Conservation (phyloP, 192 early-diverging fungal species). For the Rhizophagus clarus region DNA sequence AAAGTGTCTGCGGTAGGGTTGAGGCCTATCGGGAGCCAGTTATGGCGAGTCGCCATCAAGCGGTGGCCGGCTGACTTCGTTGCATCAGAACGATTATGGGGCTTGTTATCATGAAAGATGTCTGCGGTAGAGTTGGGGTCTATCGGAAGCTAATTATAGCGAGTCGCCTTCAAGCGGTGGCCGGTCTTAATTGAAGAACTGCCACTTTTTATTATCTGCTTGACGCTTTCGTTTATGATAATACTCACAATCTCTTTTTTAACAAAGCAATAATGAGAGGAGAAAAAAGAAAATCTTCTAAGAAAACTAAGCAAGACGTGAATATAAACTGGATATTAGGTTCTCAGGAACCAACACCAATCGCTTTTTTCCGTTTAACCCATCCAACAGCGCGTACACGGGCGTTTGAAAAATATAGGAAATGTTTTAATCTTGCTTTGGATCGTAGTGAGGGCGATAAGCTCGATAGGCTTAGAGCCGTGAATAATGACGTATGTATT, state of each 20-base stretch:
- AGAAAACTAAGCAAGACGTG: neutral
- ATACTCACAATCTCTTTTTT: slow-evolving; percentile 15
- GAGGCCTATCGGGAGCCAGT: slow-evolving; percentile 29
- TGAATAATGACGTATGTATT: slow-evolving; percentile 34
- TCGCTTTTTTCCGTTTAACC: slow-evolving; percentile 28
- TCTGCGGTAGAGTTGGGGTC: slow-evolving; percentile 28
- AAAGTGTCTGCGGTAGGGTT: slow-evolving; percentile 31
- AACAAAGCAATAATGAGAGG: slow-evolving; percentile 18
- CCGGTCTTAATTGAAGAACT: slow-evolving; percentile 14
- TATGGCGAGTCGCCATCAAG: slow-evolving; percentile 32
- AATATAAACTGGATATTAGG: slow-evolving; percentile 21
- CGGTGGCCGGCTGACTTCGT: slow-evolving; percentile 2
- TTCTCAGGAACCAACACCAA: slow-evolving; percentile 26
- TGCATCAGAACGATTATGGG: neutral
- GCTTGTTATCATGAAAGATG: slow-evolving; percentile 12
- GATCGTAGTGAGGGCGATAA: slow-evolving; percentile 14
- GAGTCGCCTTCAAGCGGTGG: slow-evolving; percentile 33
- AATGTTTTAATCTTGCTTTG: slow-evolving; percentile 20
- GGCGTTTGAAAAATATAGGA: slow-evolving; percentile 19
- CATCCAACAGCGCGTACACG: slow-evolving; percentile 23
- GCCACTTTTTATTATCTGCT: slow-evolving; percentile 24
- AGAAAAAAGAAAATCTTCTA: slow-evolving; percentile 25
- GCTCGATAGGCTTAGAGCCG: slow-evolving; percentile 7
- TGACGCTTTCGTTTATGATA: neutral
- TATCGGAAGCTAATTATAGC: slow-evolving; percentile 32